These are phyloP conservation scores for Fragilaria crotonensis DNA, from an alignment of 108 stramenopile genomes.

Conservation along the genomic window DNA sequence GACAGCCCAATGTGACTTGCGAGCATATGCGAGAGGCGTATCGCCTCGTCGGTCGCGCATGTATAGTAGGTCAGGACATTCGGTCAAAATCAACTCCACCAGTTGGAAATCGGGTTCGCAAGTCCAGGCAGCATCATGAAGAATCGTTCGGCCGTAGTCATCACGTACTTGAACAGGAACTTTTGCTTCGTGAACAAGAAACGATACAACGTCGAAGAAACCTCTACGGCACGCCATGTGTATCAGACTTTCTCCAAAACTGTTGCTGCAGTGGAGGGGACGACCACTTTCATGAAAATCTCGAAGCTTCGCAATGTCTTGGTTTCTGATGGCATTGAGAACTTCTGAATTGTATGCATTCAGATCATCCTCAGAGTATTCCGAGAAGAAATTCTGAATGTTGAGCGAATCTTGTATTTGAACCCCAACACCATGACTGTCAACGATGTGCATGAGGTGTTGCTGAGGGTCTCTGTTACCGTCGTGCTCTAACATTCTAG, in stretches of 20 bases:
- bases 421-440: too few species aligned
- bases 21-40: slow-evolving; percentile 32
- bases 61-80: slow-evolving; percentile 26
- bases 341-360: slow-evolving; percentile 30
- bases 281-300: slow-evolving; percentile 20
- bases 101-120: slow-evolving; percentile 27
- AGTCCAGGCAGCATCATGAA: slow-evolving; percentile 67
- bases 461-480: too few species aligned
- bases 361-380: slow-evolving; percentile 6
- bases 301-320: slow-evolving; percentile 42
- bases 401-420: too few species aligned
- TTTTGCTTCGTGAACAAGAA: slow-evolving; percentile 32
- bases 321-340: slow-evolving; percentile 44
- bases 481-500: too few species aligned
- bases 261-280: slow-evolving; percentile 40
- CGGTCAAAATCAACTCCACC: slow-evolving; percentile 20
- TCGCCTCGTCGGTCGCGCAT: slow-evolving; percentile 32
- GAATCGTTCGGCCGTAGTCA: slow-evolving; percentile 50
- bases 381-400: not conserved
- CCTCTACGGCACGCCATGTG: slow-evolving; percentile 60
- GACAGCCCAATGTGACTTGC: slow-evolving; percentile 20
- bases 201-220: slow-evolving; percentile 21
- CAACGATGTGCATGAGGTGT: too few species aligned
- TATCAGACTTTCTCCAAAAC: slow-evolving; percentile 56
- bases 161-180: slow-evolving; percentile 24